A percentile compares a stretch with the other conserved stretches of the same genome.
Conservation (phyloP, 177 flowering plant genomes). For the Vitis hybrid region DNA sequence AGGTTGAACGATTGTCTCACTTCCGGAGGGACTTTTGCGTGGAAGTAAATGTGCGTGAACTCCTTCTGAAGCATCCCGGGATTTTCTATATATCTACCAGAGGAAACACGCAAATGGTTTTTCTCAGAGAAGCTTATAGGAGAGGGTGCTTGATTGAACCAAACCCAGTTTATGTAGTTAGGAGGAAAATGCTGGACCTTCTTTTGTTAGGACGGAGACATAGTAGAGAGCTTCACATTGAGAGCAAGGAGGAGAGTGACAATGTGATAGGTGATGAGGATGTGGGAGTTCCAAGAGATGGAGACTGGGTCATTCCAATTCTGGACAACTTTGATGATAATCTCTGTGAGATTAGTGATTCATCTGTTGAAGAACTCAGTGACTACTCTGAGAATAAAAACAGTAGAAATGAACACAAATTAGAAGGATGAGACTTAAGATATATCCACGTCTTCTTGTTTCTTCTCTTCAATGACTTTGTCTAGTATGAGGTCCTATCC, state of each 20-base stretch:
- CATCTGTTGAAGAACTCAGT: conserved; percentile 3
- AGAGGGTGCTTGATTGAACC: conserved; percentile 62
- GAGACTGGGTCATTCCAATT: conserved; percentile 60
- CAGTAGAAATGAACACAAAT: neutral
- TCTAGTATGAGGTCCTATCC: too few relatives aligned
- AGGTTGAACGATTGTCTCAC: conserved; percentile 67
- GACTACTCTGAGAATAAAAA: neutral
- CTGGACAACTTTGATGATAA: conserved; percentile 32
- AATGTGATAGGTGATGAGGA: conserved; percentile 6
- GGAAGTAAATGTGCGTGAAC: conserved; percentile 73
- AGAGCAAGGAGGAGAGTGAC: conserved; percentile 17
- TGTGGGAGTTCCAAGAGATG: conserved; percentile 29
- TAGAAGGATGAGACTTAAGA: too few relatives aligned
- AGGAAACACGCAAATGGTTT: conserved; percentile 60
- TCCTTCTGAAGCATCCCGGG: conserved; percentile 84
- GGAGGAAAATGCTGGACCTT: conserved; percentile 81
- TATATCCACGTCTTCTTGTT: too few relatives aligned
- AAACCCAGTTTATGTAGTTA: conserved; percentile 52
- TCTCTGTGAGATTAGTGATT: conserved; percentile 4
- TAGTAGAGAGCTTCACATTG: conserved; percentile 36
- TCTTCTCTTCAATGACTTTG: too few relatives aligned
- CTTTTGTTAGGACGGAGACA: conserved; percentile 52
- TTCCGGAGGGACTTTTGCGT: conserved; percentile 73
- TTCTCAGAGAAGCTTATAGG: conserved; percentile 82
- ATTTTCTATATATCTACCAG: conserved; percentile 84